Percentiles rank a stretch among this genome's conserved stretches.
Evolutionary conservation across 495 filamentous ascomycete species (phyloP).

Genomic region (Penicillium flavigenum): DNA sequence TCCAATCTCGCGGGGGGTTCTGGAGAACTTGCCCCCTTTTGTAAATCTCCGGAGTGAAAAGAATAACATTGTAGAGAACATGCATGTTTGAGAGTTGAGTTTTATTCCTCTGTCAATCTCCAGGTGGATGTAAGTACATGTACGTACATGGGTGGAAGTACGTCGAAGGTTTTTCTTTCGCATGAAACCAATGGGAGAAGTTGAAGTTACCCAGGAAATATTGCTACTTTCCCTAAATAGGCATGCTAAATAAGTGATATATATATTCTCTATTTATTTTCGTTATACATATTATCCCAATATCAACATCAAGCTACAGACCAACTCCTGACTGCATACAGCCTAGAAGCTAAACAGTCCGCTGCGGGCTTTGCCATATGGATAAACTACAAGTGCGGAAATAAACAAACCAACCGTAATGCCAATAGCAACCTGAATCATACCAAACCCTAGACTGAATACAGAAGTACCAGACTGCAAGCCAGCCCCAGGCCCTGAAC

Average conservation of each 20-base stretch:
- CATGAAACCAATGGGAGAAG: neutral
- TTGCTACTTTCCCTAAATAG: neutral
- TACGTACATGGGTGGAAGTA: too few relatives aligned
- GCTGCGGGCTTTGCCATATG: constrained; percentile 79
- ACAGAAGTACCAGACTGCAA: constrained; percentile 21
- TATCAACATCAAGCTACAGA: neutral
- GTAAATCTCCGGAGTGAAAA: neutral
- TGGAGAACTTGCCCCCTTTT: neutral
- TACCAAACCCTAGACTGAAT: constrained; percentile 37
- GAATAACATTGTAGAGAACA: neutral
- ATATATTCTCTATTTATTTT: neutral
- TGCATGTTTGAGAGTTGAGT: neutral
- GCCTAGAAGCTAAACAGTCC: constrained; percentile 79
- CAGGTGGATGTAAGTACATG: too few relatives aligned
- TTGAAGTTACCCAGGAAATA: neutral
- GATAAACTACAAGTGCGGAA: constrained; percentile 80
- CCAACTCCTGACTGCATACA: neutral
- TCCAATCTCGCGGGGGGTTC: neutral
- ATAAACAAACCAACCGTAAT: constrained; percentile 87
- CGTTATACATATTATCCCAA: neutral
- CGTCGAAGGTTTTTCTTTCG: too few relatives aligned
- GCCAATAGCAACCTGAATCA: constrained; percentile 83
- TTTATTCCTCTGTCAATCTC: too few relatives aligned
- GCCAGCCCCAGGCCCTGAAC: constrained; percentile 17
- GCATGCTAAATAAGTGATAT: neutral